Evolutionary conservation across 164 flowering plant genomes (phyloP), one percentile per base, ranked within the genome.

Genomic region (Tetracentron sinense): DNA sequence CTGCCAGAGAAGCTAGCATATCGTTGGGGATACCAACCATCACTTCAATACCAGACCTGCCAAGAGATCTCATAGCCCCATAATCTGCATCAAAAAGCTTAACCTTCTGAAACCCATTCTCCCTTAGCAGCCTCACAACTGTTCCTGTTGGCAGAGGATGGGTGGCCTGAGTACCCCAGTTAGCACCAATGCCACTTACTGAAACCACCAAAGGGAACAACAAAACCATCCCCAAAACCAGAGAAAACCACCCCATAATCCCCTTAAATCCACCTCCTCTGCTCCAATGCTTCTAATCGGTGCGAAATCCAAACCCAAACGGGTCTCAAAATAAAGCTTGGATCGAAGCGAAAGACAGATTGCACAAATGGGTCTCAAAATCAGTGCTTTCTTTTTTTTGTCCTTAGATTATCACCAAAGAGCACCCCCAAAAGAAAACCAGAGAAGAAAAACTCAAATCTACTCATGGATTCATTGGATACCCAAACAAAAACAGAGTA

Each of bases 11-110:
- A 0, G 68, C 33, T 28, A 94, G 85, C 97, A 87, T 79, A 67
- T 94, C 97, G 60, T 94, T 94, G 6, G 98, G 98, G 27, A 94
- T 94, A 2, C 97, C 98, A 29, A 94, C 96, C 97, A 94, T 94
- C 42, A 94, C 96, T 69, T 94, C 90, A 69, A 94, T 78, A 66
- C 75, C 76, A 52, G 87, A 50, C 61, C 63, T 72, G 0, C 81
- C 78, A 22, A 94, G 78, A 58, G 96, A 85, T 26, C 64, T 79
- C 56, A 94, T n/a, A 6, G 69, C 60, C n/a, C 38, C 76, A 28
- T 78, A 78, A 69, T 91, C 88, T 3, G 98, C 96, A 70, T 94
- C 98, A 59, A 94, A 94, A 30, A 94, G 90, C 89, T 94, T 94
- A 58, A 86, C 96, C 61, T 83, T 91, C 63, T 77, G 73, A 59